These are phyloP conservation scores for Fusarium fujikuroi DNA, from an alignment of 2,329 filamentous ascomycete genomes.

Conservation along the genomic window DNA sequence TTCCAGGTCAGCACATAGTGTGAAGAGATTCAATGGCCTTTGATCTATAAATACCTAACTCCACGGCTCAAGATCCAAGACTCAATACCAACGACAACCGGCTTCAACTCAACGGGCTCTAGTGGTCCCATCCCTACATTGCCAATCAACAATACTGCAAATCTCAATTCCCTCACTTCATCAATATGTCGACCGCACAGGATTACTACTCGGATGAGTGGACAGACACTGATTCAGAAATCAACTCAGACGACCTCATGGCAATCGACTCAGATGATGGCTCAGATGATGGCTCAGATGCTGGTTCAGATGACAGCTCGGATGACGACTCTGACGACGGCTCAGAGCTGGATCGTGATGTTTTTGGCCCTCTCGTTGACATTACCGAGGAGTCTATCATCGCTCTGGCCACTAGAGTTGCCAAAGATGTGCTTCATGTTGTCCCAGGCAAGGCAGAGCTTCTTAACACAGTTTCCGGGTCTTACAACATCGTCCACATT, in stretches of 20 bases:
- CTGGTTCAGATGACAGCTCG: not conserved
- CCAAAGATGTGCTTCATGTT: not conserved
- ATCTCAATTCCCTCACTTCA: not conserved
- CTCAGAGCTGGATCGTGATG: not conserved
- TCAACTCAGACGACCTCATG: not conserved
- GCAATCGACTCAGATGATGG: too few species aligned
- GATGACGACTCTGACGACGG: not conserved
- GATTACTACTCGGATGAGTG: not conserved
- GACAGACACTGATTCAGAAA: not conserved
- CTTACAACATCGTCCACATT: constrained; percentile 7
- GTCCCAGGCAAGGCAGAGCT: not conserved
- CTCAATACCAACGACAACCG: not conserved
- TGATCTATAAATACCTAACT: not conserved
- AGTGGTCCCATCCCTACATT: not conserved
- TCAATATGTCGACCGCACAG: not conserved
- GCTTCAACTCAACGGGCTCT: not conserved
- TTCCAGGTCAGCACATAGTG: not conserved
- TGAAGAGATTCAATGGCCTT: not conserved
- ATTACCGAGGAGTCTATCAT: not conserved
- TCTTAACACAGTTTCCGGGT: not conserved
- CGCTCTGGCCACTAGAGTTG: not conserved
- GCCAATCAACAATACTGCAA: not conserved
- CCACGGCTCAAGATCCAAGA: not conserved
- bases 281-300: not conserved
- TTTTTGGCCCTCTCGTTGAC: not conserved